These are phyloP conservation scores for Phytophthora citricola DNA, from an alignment of 352 stramenopile genomes.

Conservation along the genomic window DNA sequence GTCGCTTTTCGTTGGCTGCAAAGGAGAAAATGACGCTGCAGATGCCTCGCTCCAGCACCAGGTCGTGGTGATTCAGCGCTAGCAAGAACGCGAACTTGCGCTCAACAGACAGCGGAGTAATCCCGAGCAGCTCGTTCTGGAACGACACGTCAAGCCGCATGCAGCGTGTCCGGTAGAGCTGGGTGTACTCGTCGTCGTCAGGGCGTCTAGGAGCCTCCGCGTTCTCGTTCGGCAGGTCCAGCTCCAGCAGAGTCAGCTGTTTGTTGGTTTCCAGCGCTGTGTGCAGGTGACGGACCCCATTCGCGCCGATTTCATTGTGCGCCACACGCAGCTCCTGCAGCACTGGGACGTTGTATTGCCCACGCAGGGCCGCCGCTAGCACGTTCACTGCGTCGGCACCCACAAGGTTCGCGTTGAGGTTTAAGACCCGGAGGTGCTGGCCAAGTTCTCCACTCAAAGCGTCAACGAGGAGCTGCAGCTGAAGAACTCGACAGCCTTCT, in stretches of 20 bases:
- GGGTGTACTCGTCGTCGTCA: conserved; percentile 39
- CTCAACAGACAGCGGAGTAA: conserved; percentile 18
- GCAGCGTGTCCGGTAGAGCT: conserved; percentile 41
- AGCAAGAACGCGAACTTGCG: conserved; percentile 35
- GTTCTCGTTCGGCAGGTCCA: conserved; percentile 38
- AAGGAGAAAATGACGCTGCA: conserved; percentile 33
- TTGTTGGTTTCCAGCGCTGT: conserved; percentile 38
- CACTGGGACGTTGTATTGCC: conserved; percentile 17
- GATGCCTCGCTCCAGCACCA: conserved; percentile 39
- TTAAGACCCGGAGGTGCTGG: conserved; percentile 33
- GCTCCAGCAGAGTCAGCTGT: conserved; percentile 32
- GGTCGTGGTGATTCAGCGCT: conserved; percentile 18
- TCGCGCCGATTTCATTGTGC: conserved; percentile 41
- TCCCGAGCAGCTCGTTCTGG: conserved; percentile 38
- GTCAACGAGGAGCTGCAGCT: conserved; percentile 43
- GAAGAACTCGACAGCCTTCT: conserved; percentile 41
- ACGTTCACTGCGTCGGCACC: conserved; percentile 35
- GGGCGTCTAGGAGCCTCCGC: conserved; percentile 14
- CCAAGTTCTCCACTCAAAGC: conserved; percentile 30
- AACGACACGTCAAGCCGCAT: conserved; percentile 42
- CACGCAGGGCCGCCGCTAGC: conserved; percentile 32
- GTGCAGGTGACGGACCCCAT: conserved; percentile 40
- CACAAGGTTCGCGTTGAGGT: conserved; percentile 42
- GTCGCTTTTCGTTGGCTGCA: conserved; percentile 33
- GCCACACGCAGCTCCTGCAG: conserved; percentile 35